Evolutionary conservation across 208 protist genomes (phyloP).

Genomic region (Acanthamoeba royreba): DNA sequence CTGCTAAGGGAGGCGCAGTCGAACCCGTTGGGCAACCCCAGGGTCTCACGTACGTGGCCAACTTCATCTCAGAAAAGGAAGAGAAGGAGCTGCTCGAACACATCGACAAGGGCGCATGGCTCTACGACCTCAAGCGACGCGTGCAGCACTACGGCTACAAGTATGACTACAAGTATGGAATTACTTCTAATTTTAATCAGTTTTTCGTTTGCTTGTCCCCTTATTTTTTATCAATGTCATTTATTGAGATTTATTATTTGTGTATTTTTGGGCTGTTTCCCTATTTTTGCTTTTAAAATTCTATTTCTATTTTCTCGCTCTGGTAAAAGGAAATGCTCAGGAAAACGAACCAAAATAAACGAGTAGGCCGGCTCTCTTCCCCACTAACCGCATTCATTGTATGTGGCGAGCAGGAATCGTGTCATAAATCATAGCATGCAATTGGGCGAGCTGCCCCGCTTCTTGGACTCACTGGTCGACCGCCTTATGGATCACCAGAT

Average conservation of each 20-base stretch:
- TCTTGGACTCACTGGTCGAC: not conserved
- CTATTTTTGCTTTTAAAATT: not conserved
- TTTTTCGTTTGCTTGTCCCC: not conserved
- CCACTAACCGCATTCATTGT: not conserved
- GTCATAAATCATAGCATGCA: not conserved
- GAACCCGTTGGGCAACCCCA: not conserved
- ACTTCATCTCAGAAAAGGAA: not conserved
- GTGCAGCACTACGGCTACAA: slow-evolving; percentile 37
- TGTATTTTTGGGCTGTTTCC: not conserved
- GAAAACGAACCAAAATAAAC: no score
- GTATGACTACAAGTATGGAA: slow-evolving; percentile 15
- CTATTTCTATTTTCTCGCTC: no score
- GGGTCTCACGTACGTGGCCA: not conserved
- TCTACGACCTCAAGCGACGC: not conserved
- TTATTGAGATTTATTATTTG: not conserved
- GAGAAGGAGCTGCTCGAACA: not conserved
- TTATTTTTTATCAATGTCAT: not conserved
- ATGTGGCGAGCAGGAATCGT: not conserved
- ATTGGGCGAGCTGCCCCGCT: not conserved
- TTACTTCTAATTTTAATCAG: not conserved
- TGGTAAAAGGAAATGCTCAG: no score
- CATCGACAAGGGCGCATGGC: not conserved
- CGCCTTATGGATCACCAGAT: not conserved
- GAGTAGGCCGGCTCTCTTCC: no score
- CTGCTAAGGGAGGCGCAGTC: not conserved